phyloP scores from a whole-genome alignment of 1,139 yeast species.

The Zygosaccharomyces pseudobailii region DNA sequence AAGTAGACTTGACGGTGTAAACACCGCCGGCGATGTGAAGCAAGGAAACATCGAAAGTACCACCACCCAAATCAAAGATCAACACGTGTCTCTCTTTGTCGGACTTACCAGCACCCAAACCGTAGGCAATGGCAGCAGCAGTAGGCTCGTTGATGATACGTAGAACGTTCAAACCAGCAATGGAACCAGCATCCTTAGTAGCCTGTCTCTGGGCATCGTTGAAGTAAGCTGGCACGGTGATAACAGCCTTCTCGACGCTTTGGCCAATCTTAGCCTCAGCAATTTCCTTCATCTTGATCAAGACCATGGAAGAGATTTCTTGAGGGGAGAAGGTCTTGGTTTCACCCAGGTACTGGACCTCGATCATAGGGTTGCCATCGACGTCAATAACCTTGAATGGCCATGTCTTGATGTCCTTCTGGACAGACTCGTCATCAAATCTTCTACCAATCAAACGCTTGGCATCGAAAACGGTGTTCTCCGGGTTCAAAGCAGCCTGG shows the following conservation, averaged over 20 bases:
- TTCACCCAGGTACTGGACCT: conserved; percentile 66
- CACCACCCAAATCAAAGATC: conserved; percentile 94
- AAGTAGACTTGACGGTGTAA: conserved; percentile 98
- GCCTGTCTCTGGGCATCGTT: conserved; percentile 97
- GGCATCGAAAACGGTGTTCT: conserved; percentile 79
- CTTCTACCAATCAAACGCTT: conserved; percentile 85
- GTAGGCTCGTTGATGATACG: conserved; percentile 95
- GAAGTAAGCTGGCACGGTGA: conserved; percentile 94
- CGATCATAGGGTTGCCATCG: conserved; percentile 75
- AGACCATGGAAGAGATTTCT: conserved; percentile 88
- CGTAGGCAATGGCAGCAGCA: conserved; percentile 95
- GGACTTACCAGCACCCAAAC: conserved; percentile 86
- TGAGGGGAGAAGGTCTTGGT: conserved; percentile 79
- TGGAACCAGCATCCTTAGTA: conserved; percentile 91
- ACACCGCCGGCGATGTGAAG: conserved; percentile 98
- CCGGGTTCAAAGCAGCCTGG: conserved; percentile 82
- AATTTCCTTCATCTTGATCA: conserved; percentile 86
- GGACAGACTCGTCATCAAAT: conserved; percentile 71
- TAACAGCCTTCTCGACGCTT: conserved; percentile 89
- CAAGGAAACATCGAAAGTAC: conserved; percentile 93
- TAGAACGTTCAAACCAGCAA: conserved; percentile 85
- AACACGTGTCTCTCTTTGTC: conserved; percentile 86
- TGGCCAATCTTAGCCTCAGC: conserved; percentile 91
- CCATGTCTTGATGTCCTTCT: conserved; percentile 77
- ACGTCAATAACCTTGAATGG: conserved; percentile 69